A percentile compares a stretch with the other conserved stretches of the same genome.
These are phyloP conservation scores for Juncus effusus DNA, from an alignment of 176 grass and related monocot species.

Conservation along the genomic window DNA sequence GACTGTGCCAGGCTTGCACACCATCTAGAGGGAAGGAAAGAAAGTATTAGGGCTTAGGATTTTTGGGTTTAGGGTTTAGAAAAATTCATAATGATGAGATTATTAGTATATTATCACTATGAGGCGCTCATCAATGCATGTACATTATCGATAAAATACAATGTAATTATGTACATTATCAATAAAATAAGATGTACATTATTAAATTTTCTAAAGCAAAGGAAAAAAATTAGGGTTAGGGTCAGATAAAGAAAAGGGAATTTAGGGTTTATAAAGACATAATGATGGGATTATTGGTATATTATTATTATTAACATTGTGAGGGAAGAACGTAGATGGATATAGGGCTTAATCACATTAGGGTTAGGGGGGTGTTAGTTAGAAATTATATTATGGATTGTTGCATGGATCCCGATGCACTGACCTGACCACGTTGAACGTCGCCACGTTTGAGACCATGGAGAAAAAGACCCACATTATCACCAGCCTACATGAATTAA, in stretches of 20 bases:
- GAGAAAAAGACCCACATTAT: conserved; percentile 92
- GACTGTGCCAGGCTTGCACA: conserved; percentile 70
- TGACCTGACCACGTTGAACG: conserved; percentile 88
- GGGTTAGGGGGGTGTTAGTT: neutral
- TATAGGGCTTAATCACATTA: too few species aligned
- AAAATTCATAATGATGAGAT: neutral
- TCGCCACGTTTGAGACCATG: conserved; percentile 94
- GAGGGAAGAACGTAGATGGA: too few species aligned
- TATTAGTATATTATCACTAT: neutral
- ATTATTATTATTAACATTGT: too few species aligned
- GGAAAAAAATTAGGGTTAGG: too few species aligned
- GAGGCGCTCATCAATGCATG: neutral
- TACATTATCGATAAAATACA: neutral
- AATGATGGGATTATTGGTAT: too few species aligned
- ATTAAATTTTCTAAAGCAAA: neutral
- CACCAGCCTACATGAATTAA: conserved; percentile 46
- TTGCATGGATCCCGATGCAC: neutral
- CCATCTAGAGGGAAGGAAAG: conserved; percentile 45
- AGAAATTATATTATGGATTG: too few species aligned
- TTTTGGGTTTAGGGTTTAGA: neutral
- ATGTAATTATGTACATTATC: too few species aligned
- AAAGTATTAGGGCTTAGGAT: neutral
- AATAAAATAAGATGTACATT: neutral
- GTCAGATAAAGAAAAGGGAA: too few species aligned
- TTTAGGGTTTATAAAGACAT: too few species aligned